These are phyloP conservation scores for Colletotrichum sp. DNA, from an alignment of 2,329 filamentous ascomycete species.

Conservation along the genomic window DNA sequence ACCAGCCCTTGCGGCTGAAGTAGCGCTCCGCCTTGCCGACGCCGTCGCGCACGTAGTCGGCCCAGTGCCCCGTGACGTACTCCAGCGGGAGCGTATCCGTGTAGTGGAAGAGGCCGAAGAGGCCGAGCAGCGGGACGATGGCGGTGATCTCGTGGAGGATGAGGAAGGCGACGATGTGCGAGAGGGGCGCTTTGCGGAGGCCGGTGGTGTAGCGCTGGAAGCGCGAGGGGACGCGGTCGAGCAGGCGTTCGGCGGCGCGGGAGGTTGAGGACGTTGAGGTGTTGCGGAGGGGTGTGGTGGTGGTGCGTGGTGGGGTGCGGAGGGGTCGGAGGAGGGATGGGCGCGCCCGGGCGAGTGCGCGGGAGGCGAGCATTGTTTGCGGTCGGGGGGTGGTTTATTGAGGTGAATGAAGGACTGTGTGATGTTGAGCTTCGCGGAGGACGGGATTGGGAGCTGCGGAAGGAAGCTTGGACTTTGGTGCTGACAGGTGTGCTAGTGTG, in stretches of 20 bases:
- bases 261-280: constrained; percentile 31
- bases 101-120: constrained; percentile 83
- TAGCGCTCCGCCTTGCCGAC: constrained; percentile 79
- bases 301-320: neutral
- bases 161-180: constrained; percentile 85
- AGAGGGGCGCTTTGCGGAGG: constrained; percentile 77
- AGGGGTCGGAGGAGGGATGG: neutral
- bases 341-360: neutral
- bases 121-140: constrained; percentile 75
- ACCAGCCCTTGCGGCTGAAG: constrained; percentile 81
- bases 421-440: neutral
- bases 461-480: neutral
- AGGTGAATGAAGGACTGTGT: neutral
- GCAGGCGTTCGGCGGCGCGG: constrained; percentile 44
- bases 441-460: neutral
- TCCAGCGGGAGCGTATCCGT: constrained; percentile 71
- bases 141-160: constrained; percentile 93
- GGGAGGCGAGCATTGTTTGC: neutral
- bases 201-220: constrained; percentile 73
- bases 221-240: constrained; percentile 64
- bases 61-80: constrained; percentile 56
- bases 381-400: neutral
- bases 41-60: constrained; percentile 61
- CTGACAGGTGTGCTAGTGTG: neutral
- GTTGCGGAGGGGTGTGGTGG: neutral